Evolutionary conservation across 805 yeast species (phyloP).

Genomic region (Wickerhamiella cacticola): DNA sequence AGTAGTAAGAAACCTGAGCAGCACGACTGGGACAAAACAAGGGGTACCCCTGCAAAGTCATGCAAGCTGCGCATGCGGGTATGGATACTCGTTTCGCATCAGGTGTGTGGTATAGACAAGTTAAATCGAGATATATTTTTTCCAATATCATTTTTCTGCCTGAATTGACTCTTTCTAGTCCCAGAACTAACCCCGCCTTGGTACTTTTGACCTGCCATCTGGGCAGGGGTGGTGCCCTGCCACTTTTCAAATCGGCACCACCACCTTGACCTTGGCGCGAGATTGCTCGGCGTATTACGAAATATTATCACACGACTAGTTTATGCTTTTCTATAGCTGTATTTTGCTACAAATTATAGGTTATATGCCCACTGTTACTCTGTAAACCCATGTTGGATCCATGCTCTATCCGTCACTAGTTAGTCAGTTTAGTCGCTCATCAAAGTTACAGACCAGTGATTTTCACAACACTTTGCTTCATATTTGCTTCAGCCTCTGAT

Average conservation of each 20-base stretch:
- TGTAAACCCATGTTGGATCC: neutral
- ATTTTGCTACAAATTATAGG: neutral
- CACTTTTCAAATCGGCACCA: neutral
- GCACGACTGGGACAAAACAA: constrained; percentile 7
- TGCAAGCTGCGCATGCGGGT: neutral
- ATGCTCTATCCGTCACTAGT: neutral
- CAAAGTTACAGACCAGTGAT: neutral
- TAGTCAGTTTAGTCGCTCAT: neutral
- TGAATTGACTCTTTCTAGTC: neutral
- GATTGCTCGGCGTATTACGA: neutral
- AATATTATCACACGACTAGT: too few relatives aligned
- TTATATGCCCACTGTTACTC: neutral
- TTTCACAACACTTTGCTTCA: neutral
- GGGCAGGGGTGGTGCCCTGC: neutral
- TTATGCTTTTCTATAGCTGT: neutral
- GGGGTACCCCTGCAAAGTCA: constrained; percentile 9
- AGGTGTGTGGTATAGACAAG: neutral
- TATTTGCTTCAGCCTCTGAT: neutral
- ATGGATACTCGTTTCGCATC: neutral
- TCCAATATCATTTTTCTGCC: neutral
- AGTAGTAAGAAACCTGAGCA: neutral
- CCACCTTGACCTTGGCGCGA: neutral
- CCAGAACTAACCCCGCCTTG: neutral
- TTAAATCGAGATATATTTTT: neutral
- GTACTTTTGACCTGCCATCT: neutral